Evolutionary conservation across 179 eudicot genomes (phyloP).

Genomic region (Pouteria campechiana): DNA sequence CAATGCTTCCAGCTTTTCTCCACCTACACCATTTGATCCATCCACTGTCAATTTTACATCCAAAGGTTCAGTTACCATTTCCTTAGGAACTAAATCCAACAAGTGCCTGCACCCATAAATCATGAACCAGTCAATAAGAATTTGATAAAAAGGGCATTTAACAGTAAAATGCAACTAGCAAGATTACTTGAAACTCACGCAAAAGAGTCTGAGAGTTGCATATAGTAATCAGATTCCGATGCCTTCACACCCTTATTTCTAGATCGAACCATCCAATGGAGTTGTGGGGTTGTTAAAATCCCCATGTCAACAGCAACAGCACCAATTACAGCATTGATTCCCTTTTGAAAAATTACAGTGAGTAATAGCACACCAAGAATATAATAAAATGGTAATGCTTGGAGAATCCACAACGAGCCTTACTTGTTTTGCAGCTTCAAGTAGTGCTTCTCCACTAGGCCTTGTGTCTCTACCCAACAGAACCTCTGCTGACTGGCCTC

Average conservation of each 20-base stretch:
- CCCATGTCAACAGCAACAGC: conserved; percentile 72
- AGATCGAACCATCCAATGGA: conserved; percentile 99
- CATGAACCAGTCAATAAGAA: not conserved
- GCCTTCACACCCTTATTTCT: conserved; percentile 64
- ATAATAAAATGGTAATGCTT: too few species aligned
- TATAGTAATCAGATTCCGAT: conserved; percentile 57
- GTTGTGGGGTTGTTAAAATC: conserved; percentile 79
- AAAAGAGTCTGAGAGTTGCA: conserved; percentile 64
- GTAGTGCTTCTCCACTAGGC: conserved; percentile 83
- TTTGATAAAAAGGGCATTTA: not conserved
- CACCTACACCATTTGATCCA: conserved; percentile 96
- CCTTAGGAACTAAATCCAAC: conserved; percentile 58
- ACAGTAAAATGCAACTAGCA: not conserved
- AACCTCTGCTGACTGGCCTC: conserved; percentile 33
- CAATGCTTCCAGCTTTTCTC: conserved; percentile 63
- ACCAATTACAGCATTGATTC: conserved; percentile 58
- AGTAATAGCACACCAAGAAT: not conserved
- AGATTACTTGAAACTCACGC: conserved; percentile 30
- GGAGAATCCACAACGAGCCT: too few species aligned
- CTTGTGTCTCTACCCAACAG: conserved; percentile 92
- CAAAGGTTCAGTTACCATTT: conserved; percentile 6
- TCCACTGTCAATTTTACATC: conserved; percentile 63
- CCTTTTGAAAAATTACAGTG: conserved; percentile 21
- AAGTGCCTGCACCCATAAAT: conserved; percentile 42
- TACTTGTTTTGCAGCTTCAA: conserved; percentile 90